These are phyloP conservation scores for Thuja plicata DNA, from an alignment of 83 land plant species.

Conservation along the genomic window DNA sequence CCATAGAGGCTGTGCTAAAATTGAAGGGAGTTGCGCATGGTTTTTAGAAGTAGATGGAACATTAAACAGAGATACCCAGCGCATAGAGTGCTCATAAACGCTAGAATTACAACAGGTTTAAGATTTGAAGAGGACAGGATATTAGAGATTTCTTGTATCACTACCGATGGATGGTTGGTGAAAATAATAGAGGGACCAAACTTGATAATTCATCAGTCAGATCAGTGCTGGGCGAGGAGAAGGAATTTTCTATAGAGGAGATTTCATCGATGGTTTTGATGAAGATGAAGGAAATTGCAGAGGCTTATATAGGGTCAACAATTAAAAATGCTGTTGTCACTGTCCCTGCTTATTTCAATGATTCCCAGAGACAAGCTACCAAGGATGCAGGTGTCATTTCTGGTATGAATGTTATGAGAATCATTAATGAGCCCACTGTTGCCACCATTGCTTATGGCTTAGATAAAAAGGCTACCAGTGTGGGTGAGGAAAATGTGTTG, in stretches of 20 bases:
- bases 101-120: no score
- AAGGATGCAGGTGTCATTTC: constrained; percentile 43
- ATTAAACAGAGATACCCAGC: no score
- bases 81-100: no score
- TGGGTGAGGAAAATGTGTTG: constrained; percentile 43
- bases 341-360: constrained; percentile 35
- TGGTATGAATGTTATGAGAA: constrained; percentile 41
- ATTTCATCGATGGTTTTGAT: constrained; percentile 45
- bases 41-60: no score
- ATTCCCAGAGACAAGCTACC: constrained; percentile 33
- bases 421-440: no score
- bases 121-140: constrained; percentile 81
- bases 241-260: constrained; percentile 33
- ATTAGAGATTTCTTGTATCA: constrained; percentile 92
- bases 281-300: no score
- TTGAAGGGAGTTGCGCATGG: no score
- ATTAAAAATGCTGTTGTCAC: constrained; percentile 37
- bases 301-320: constrained; percentile 24
- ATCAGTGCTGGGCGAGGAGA: constrained; percentile 62
- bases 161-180: constrained; percentile 79
- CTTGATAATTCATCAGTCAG: constrained; percentile 74
- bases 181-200: constrained; percentile 87
- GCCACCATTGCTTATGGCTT: constrained; percentile 55
- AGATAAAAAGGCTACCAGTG: constrained; percentile 48
- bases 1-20: no score